phyloP scores from a whole-genome alignment of 345 rosid species.

The Citrus australasica region DNA sequence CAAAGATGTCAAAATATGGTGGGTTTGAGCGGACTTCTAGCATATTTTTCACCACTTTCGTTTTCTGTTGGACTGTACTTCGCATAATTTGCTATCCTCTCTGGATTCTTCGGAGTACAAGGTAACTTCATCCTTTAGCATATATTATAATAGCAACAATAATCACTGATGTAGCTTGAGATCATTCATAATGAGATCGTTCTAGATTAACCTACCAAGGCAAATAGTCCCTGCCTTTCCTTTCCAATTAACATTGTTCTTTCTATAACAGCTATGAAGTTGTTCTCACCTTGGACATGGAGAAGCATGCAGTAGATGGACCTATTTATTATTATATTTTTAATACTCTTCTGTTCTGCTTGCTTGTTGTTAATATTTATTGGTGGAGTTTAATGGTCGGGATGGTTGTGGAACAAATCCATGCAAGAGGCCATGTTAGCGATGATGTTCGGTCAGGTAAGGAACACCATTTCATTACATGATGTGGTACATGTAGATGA shows the following conservation, averaged over 20 bases:
- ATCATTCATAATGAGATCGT: not conserved
- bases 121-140: constrained; percentile 30
- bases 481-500: not conserved
- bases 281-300: constrained; percentile 43
- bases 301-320: constrained; percentile 47
- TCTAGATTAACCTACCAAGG: not conserved
- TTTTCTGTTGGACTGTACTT: constrained; percentile 49
- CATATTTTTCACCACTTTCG: constrained; percentile 49
- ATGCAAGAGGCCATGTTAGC: constrained; percentile 51
- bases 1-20: constrained; percentile 82
- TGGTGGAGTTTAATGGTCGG: constrained; percentile 71
- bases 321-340: constrained; percentile 61
- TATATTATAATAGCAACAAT: not conserved
- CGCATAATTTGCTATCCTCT: constrained; percentile 65
- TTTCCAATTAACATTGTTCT: not conserved
- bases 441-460: constrained; percentile 80
- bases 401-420: constrained; percentile 60
- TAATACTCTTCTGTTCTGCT: constrained; percentile 70
- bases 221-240: not conserved
- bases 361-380: constrained; percentile 62
- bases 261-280: constrained; percentile 62
- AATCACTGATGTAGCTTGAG: not conserved
- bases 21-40: constrained; percentile 58
- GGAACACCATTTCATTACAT: constrained; percentile 4
- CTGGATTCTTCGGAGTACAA: constrained; percentile 80